Evolutionary conservation across 257 asterid species (phyloP), one percentile per base, ranked within the genome.

Genomic region (Perilla frutescens): DNA sequence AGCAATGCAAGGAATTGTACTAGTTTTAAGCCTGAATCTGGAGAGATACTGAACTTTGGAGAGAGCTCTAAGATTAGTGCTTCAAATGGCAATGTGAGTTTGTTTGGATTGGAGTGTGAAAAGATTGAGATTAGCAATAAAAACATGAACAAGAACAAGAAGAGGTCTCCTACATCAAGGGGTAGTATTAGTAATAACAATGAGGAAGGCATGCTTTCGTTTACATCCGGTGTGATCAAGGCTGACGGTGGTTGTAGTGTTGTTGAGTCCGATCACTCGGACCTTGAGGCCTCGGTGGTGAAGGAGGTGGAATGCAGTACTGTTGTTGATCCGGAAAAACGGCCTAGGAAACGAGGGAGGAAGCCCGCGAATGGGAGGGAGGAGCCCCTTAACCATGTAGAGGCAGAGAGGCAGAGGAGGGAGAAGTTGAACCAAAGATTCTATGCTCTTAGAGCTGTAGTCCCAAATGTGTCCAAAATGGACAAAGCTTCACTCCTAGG

Each of bases 351-450:
- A 70, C 78, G 98, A 11, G 98, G 96, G 1, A 83, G 97, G 50
- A 92, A 90, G 71, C 98, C 97, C 0, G 97, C 97, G 0, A 90
- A 92, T 8, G 97, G 98, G 29, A 78, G 98, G 51, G 96, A 88
- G 60, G 97, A 90, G 88, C 97, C 98, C 0, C 64, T 92, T 73
- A 92, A 92, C 68, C 98, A 92, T 7, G 98, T 92, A 11, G 98
- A 92, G 62, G 98, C 98, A 0, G 98, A 92, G 91, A 83, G 98
- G 78, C 98, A 92, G 80, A 87, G 98, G 81, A 86, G 98, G 80
- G 98, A 92, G 91, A 90, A 92, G 81, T 61, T 92, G 77, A 92
- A 92, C 77, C 98, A 92, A 59, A 87, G 74, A 73, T 92, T 92
- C 70, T 92, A 92, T n/a, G 89, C 97, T 1, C 88, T 92, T 4